Evolutionary conservation across 1,139 yeast genomes (phyloP).

Genomic region (Yarrowia galli): DNA sequence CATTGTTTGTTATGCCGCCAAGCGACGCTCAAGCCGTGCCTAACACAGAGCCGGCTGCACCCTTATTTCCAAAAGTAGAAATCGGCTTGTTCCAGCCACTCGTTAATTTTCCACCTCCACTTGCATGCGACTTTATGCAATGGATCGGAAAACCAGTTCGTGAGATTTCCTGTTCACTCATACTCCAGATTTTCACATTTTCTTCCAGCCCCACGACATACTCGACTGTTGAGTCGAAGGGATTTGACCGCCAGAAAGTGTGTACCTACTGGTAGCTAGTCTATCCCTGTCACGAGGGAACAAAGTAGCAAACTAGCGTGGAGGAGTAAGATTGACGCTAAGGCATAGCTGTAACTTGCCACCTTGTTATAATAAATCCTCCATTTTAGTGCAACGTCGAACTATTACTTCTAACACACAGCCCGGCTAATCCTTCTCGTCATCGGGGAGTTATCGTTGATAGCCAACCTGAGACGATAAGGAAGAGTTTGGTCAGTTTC

Average conservation of each 20-base stretch:
- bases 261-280: too few species aligned
- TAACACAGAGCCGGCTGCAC: conserved; percentile 1
- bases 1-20: neutral
- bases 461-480: too few species aligned
- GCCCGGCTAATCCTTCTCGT: neutral
- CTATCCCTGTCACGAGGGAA: neutral
- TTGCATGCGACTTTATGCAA: conserved; percentile 9
- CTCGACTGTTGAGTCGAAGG: neutral
- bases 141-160: conserved; percentile 3
- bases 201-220: neutral
- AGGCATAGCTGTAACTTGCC: neutral
- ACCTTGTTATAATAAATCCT: neutral
- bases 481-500: too few species aligned
- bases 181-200: neutral
- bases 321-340: neutral
- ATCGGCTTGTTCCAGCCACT: neutral
- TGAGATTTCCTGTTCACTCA: neutral
- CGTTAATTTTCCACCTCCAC: neutral
- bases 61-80: neutral
- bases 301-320: neutral
- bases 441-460: too few species aligned
- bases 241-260: neutral
- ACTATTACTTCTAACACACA: neutral
- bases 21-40: conserved; percentile 12
- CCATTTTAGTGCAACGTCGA: neutral